Evolutionary conservation across 768 basidiomycete species (phyloP).

Genomic region (Lentinula guzmanii): DNA sequence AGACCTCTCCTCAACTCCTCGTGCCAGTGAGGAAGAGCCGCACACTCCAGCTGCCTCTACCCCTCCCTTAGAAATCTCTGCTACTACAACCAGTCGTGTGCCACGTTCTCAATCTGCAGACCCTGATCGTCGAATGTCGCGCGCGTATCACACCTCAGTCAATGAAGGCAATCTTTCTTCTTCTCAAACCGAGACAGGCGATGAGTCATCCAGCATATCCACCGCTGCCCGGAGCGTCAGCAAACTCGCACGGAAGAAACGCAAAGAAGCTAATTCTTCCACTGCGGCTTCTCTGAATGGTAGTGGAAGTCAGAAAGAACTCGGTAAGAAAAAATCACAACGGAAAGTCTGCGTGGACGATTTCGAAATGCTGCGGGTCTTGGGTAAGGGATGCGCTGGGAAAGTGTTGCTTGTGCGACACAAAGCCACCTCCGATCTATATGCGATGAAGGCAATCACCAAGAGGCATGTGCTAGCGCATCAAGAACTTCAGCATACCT

Average conservation of each 20-base stretch:
- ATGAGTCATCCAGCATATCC: constrained; percentile 63
- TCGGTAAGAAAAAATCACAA: constrained; percentile 45
- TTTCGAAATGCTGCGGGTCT: constrained; percentile 95
- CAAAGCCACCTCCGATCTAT: constrained; percentile 63
- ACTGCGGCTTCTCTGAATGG: constrained; percentile 8
- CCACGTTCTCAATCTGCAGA: constrained; percentile 81
- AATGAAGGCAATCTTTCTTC: constrained; percentile 32
- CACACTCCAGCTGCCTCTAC: not conserved
- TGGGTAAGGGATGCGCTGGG: constrained; percentile 97
- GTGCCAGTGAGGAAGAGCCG: constrained; percentile 7
- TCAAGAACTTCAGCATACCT: constrained; percentile 92
- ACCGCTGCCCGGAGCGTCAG: constrained; percentile 32
- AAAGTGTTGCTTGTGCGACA: constrained; percentile 91
- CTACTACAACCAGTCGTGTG: constrained; percentile 36
- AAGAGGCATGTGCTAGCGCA: constrained; percentile 96
- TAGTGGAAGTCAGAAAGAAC: constrained; percentile 19
- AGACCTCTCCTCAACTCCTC: constrained; percentile 6
- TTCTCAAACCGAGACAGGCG: constrained; percentile 59
- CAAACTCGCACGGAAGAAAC: constrained; percentile 45
- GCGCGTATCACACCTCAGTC: constrained; percentile 49
- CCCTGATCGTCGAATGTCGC: constrained; percentile 60
- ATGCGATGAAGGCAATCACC: constrained; percentile 96
- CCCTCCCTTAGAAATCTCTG: constrained; percentile 31
- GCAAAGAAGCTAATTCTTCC: constrained; percentile 21
- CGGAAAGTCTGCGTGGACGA: constrained; percentile 81